Evolutionary conservation across 768 basidiomycete genomes (phyloP).

Genomic region (Guyanaporus albipodus): DNA sequence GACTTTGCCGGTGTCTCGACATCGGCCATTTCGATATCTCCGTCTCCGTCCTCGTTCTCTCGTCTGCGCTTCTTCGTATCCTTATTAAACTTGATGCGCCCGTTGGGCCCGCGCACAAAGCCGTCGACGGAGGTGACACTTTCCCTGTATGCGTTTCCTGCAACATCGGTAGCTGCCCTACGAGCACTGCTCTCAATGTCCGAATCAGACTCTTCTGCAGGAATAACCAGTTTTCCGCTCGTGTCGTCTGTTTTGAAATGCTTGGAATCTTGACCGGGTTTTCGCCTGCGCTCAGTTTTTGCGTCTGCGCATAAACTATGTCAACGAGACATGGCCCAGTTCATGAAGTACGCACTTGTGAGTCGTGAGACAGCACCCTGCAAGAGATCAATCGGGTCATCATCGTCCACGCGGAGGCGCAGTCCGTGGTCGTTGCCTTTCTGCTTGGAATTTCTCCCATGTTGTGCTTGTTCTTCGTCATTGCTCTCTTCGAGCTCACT

Average conservation of each 20-base stretch:
- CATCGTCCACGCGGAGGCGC: slow-evolving; percentile 80
- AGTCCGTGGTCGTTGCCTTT: slow-evolving; percentile 44
- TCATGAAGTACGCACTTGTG: slow-evolving; percentile 49
- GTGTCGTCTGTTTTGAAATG: slow-evolving; percentile 84
- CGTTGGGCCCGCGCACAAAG: slow-evolving; percentile 78
- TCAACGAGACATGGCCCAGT: slow-evolving; percentile 1
- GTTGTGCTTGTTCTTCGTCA: slow-evolving; percentile 43
- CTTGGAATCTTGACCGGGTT: slow-evolving; percentile 82
- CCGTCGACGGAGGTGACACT: slow-evolving; percentile 83
- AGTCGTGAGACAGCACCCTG: slow-evolving; percentile 70
- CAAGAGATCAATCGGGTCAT: slow-evolving; percentile 93
- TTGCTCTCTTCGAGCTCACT: slow-evolving; percentile 79
- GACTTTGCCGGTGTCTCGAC: slow-evolving; percentile 41
- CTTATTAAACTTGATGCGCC: slow-evolving; percentile 92
- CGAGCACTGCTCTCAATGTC: slow-evolving; percentile 40
- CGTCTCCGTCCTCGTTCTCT: slow-evolving; percentile 55
- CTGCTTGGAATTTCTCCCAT: slow-evolving; percentile 32
- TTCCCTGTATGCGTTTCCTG: slow-evolving; percentile 81
- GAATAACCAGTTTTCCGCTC: slow-evolving; percentile 77
- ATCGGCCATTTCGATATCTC: slow-evolving; percentile 77
- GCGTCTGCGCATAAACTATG: slow-evolving; percentile 33
- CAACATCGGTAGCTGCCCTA: slow-evolving; percentile 48
- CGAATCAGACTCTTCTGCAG: slow-evolving; percentile 50
- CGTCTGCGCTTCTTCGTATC: slow-evolving; percentile 91
- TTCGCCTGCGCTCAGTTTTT: slow-evolving; percentile 50